Percentiles rank a stretch among this genome's conserved stretches.
phyloP scores from a whole-genome alignment of 2,329 filamentous ascomycete species.

The Hirsutella minnesotensis region DNA sequence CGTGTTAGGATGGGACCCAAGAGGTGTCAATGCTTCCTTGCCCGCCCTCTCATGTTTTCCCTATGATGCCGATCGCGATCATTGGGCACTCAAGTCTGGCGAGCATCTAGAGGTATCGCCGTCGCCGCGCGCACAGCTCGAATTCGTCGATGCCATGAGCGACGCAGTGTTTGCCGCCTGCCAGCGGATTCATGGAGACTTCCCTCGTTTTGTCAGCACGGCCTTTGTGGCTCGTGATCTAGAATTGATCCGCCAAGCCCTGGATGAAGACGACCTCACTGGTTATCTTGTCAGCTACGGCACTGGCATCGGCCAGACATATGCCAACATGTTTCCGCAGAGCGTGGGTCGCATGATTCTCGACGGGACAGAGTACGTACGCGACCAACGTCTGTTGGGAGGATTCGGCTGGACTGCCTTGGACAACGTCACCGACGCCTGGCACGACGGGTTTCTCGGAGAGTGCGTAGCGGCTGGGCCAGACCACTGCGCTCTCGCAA shows the following conservation, averaged over 20 bases:
- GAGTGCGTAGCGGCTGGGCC: conserved; percentile 37
- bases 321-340: conserved; percentile 36
- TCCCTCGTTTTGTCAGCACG: conserved; percentile 33
- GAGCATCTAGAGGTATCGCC: conserved; percentile 26
- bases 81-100: conserved; percentile 27
- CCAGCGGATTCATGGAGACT: conserved; percentile 28
- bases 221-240: conserved; percentile 35
- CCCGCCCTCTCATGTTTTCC: conserved; percentile 35
- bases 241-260: conserved; percentile 33
- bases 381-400: conserved; percentile 30
- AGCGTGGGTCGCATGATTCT: conserved; percentile 35
- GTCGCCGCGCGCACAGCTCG: conserved; percentile 24
- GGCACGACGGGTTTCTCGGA: conserved; percentile 36
- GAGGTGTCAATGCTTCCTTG: conserved; percentile 35
- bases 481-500: conserved; percentile 31
- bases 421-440: conserved; percentile 36
- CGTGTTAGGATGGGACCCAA: conserved; percentile 42
- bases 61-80: conserved; percentile 30
- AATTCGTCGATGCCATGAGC: conserved; percentile 32
- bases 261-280: conserved; percentile 34
- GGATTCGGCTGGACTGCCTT: conserved; percentile 35
- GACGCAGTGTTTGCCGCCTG: conserved; percentile 32
- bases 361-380: conserved; percentile 35
- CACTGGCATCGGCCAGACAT: conserved; percentile 39
- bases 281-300: conserved; percentile 40